Percentiles rank a stretch among this genome's conserved stretches.
Evolutionary conservation across 495 filamentous ascomycete genomes (phyloP).

Genomic region (Copromyces sp.): DNA sequence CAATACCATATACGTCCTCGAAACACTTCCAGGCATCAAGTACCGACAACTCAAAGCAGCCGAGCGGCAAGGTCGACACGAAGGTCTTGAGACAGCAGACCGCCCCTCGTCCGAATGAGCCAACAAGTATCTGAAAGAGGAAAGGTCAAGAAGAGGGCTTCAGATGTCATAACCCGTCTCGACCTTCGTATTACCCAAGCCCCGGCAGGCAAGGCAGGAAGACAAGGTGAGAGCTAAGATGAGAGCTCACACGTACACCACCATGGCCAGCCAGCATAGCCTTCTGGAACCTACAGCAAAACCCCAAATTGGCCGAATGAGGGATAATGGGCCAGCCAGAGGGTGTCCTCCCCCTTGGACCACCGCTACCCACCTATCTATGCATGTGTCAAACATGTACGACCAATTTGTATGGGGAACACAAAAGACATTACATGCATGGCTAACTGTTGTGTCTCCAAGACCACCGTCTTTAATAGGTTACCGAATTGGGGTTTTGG

Average conservation of each 20-base stretch:
- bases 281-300: background rate
- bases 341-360: background rate
- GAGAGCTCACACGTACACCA: background rate
- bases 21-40: conserved; percentile 1
- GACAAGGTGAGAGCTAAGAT: background rate
- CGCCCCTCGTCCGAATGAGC: background rate
- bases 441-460: background rate
- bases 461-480: background rate
- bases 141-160: background rate
- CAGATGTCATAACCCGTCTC: background rate
- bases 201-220: background rate
- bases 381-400: conserved; percentile 1
- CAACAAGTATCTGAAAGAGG: background rate
- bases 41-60: background rate
- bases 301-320: background rate
- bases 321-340: background rate
- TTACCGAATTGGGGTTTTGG: background rate
- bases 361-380: background rate
- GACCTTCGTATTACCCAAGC: background rate
- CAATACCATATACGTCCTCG: background rate
- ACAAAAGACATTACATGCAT: background rate
- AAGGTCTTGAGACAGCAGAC: background rate
- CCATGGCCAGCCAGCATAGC: background rate
- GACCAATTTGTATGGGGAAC: background rate
- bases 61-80: background rate